phyloP scores from a whole-genome alignment of 73 alveolate species.

The Tetrahymena malaccensis region DNA sequence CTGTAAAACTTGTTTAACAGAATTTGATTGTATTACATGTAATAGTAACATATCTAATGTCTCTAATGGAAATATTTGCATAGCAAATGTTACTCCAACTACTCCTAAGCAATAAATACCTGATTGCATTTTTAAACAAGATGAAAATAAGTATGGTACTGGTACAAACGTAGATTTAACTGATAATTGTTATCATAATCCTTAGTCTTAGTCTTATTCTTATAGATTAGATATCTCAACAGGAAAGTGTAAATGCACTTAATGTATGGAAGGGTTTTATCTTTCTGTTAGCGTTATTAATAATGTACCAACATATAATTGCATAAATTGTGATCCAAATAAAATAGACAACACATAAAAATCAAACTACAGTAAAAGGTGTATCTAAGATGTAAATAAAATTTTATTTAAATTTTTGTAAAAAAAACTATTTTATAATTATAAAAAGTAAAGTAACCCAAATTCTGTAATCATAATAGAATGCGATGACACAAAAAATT shows the following conservation, averaged over 20 bases:
- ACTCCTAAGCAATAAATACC: neutral
- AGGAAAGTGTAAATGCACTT: neutral
- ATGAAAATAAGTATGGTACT: too few species aligned
- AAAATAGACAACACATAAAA: too few species aligned
- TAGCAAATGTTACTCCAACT: neutral
- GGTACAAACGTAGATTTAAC: too few species aligned
- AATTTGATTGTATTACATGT: neutral
- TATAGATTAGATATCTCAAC: neutral
- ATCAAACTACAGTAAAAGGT: too few species aligned
- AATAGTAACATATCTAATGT: neutral
- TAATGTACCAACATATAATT: too few species aligned
- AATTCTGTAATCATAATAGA: neutral
- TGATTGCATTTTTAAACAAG: too few species aligned
- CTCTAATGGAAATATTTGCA: neutral
- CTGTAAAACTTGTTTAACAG: neutral
- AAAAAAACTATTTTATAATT: too few species aligned
- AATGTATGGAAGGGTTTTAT: neutral
- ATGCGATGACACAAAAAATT: neutral
- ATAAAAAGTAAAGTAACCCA: too few species aligned
- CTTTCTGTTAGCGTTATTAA: neutral
- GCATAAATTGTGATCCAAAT: too few species aligned
- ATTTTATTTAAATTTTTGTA: too few species aligned
- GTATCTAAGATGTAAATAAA: neutral
- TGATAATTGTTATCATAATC: too few species aligned
- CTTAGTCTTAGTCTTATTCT: too few species aligned